Base-by-base conservation (phyloP, 306 rosid genomes). In the Cucumis hystrix region DNA sequence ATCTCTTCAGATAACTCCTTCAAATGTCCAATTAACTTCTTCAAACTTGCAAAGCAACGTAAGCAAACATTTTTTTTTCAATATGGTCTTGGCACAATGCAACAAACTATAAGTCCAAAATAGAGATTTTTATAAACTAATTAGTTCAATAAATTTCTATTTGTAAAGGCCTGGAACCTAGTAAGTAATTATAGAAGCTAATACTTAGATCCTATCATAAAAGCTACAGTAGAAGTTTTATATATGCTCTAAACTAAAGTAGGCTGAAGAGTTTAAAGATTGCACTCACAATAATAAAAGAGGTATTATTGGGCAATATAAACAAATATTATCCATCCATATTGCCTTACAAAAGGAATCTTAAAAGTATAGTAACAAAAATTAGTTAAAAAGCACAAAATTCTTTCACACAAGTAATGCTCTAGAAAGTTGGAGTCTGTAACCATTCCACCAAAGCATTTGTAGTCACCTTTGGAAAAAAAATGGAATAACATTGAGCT, bases 391-490 rank as follows among this genome's bases (percentile, higher is more conserved):
- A 68, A 76, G 47, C 43, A 66, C 47, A 49, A 75, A 66, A 66
- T 81, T 83, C 85, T 64, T 80, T 82, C 89, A 88, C 86, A 65
- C 85, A 61, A 87, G 85, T 87, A 81, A 82, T 82, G 87, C 87
- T 84, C 83, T 83, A 79, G 84, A 84, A 51, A 81, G 88, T 88
- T 87, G 83, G 87, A 82, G 85, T 51, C 80, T 79, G 84, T 71
- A 83, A 82, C n/a, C n/a, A n/a, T n/a, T n/a, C 87, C 81, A 80
- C 87, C 80, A 87, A 78, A 85, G 84, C 80, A 79, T 79, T 85
- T n/a, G 85, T 64, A 84, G 89, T 87, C 96, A 87, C 96, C 87
- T 87, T 84, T 75, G 39, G 79, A n/a, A 79, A 79, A 45, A 20
- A 77, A 76, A 33, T 35, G 5, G 56, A 66, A 84, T 51, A 83